These are phyloP conservation scores for Solanum tarapatanum DNA, from an alignment of 257 asterid species.

Conservation along the genomic window DNA sequence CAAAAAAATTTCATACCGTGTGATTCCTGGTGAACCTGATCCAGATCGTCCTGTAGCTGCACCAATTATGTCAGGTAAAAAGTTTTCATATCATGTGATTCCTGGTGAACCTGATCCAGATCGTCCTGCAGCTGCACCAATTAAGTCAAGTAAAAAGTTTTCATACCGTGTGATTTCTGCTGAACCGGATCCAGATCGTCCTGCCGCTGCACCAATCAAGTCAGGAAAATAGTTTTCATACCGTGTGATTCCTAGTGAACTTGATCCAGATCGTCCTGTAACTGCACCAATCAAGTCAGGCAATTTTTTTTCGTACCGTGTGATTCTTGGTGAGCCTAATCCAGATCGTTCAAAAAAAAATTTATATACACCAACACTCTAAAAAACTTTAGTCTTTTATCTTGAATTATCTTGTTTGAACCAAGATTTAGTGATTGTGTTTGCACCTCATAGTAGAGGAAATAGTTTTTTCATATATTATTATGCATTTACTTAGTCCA, in stretches of 20 bases:
- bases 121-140: background rate
- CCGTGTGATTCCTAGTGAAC: too few relatives aligned
- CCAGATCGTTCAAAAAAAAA: background rate
- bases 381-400: background rate
- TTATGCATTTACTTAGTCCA: background rate
- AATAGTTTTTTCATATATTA: background rate
- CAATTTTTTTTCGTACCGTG: fast-evolving
- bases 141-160: background rate
- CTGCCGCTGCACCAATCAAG: background rate
- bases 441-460: background rate
- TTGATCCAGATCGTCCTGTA: background rate
- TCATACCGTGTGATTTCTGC: background rate
- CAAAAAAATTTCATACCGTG: background rate
- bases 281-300: background rate
- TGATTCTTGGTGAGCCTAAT: background rate
- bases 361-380: background rate
- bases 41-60: background rate
- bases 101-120: background rate
- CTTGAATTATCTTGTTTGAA: background rate
- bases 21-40: background rate
- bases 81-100: background rate
- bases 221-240: too few relatives aligned
- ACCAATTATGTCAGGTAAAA: background rate
- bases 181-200: background rate
- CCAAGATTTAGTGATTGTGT: background rate